Base-by-base conservation (phyloP, 2,329 filamentous ascomycete species). In the Anthostomella pinea region DNA sequence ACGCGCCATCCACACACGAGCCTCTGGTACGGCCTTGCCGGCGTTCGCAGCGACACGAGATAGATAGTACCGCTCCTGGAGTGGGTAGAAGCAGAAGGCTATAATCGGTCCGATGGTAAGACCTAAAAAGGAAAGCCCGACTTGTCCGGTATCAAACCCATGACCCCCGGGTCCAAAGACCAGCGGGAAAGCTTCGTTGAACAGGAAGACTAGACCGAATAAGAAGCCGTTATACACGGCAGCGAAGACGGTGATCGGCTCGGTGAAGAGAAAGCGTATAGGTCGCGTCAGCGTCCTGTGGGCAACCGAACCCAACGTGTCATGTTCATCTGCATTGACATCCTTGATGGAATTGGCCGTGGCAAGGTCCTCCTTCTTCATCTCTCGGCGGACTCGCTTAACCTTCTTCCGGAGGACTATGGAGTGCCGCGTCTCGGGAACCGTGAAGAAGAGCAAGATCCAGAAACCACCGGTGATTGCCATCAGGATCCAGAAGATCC, bases 401-500 rank as follows among this genome's bases (percentile, higher is more conserved):
- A 18, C 29, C 18, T 21, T 31, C 17, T 21, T 31, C 29, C 21
- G 4, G 6, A 31, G 29, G 5, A 21, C 18, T 11, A 31, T 9
- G 9, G 17, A 13, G 29, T 31, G 29, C 17, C 29, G 29, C 5
- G 29, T 31, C 29, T 31, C 29, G 5, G 29, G 29, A 10, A 31
- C 17, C 4, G 29, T 31, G 7, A 20, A 31, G 9, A 22, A 16
- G 8, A 31, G 29, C 9, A 31, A 10, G 9, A 31, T 11, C 29
- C 29, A 31, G 17, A 31, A 31, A 8, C 9, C 29, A n/a, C 29
- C 29, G 6, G 29, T 31, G 29, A 22, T 31, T 10, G 29, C 29
- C 29, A 31, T 21, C 9, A 31, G 18, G 16, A 31, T 31, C 18
- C 29, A 31, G 16, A 20, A 31, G 16, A 21, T 14, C 29, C 8